Evolutionary conservation across 345 rosid species (phyloP).

Genomic region (Draba incana): DNA sequence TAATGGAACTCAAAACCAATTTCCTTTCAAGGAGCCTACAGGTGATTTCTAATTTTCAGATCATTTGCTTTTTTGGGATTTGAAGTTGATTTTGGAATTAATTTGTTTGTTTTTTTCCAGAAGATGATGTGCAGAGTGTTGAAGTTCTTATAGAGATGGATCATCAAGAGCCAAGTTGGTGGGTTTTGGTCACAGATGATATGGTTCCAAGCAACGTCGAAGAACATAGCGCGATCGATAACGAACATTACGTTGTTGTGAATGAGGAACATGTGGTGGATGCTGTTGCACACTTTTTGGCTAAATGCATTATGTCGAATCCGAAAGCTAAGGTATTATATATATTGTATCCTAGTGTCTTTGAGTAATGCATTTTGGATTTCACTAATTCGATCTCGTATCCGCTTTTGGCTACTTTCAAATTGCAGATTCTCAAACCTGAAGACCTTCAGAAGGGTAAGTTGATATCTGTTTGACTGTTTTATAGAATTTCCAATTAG

Average conservation of each 20-base stretch:
- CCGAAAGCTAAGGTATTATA: constrained; percentile 76
- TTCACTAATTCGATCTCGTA: not conserved
- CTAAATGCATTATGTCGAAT: constrained; percentile 79
- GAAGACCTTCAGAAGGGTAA: constrained; percentile 84
- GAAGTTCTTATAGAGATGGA: constrained; percentile 70
- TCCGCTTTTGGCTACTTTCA: constrained; percentile 22
- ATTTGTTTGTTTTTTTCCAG: constrained; percentile 31
- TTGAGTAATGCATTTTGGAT: not conserved
- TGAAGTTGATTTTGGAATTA: too few relatives aligned
- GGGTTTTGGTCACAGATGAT: constrained; percentile 96
- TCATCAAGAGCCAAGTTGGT: constrained; percentile 87
- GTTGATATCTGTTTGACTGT: constrained; percentile 20
- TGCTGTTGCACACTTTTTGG: constrained; percentile 93
- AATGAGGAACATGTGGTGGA: constrained; percentile 85
- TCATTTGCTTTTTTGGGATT: not conserved
- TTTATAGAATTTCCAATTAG: not conserved
- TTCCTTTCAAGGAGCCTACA: constrained; percentile 87
- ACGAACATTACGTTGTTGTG: constrained; percentile 72
- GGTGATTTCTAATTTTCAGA: constrained; percentile 45
- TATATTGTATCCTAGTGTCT: not conserved
- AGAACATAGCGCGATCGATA: constrained; percentile 78
- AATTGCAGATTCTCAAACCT: constrained; percentile 75
- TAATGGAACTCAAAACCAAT: constrained; percentile 54
- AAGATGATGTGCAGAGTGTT: constrained; percentile 64
- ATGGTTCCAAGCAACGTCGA: constrained; percentile 77